Conservation (phyloP, 2,329 filamentous ascomycete species). For the Tolypocladium ovalisporum region DNA sequence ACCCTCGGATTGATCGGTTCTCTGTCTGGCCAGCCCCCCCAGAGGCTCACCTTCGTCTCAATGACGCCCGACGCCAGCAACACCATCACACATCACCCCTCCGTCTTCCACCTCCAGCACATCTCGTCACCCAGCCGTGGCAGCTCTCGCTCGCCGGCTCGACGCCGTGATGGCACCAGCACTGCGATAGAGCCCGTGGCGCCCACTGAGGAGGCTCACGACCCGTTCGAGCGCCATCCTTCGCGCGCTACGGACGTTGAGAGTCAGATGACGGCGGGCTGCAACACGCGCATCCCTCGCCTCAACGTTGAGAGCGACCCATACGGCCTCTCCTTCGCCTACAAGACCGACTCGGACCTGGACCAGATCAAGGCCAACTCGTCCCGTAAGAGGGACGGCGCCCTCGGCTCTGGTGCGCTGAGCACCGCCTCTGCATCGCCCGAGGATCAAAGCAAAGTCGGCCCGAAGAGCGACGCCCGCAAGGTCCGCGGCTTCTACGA, state of each 20-base stretch:
- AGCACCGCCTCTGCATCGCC: constrained; percentile 5
- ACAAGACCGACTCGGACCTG: constrained; percentile 71
- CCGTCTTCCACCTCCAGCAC: constrained; percentile 30
- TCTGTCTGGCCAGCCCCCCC: no score
- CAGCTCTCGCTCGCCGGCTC: constrained; percentile 15
- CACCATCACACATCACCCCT: constrained; percentile 32
- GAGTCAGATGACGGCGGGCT: constrained; percentile 27
- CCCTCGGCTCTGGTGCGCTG: constrained; percentile 2
- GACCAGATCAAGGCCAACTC: constrained; percentile 70
- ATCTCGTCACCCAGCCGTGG: constrained; percentile 14
- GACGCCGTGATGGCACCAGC: constrained; percentile 26
- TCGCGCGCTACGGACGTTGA: constrained; percentile 35
- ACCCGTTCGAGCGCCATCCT: constrained; percentile 31
- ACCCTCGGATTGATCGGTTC: not conserved
- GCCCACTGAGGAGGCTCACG: constrained; percentile 19
- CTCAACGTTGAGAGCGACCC: constrained; percentile 63
- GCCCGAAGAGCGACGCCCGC: constrained; percentile 26
- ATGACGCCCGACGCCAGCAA: constrained; percentile 32
- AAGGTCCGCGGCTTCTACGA: constrained; percentile 77
- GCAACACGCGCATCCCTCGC: constrained; percentile 37
- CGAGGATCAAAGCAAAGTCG: constrained; percentile 3
- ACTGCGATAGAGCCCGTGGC: constrained; percentile 32
- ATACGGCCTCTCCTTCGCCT: constrained; percentile 62
- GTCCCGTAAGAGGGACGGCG: constrained; percentile 58
- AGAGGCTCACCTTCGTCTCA: not conserved